Evolutionary conservation across 305 asterid species (phyloP), one percentile per base, ranked within the genome.

Genomic region (Rubia occidens): DNA sequence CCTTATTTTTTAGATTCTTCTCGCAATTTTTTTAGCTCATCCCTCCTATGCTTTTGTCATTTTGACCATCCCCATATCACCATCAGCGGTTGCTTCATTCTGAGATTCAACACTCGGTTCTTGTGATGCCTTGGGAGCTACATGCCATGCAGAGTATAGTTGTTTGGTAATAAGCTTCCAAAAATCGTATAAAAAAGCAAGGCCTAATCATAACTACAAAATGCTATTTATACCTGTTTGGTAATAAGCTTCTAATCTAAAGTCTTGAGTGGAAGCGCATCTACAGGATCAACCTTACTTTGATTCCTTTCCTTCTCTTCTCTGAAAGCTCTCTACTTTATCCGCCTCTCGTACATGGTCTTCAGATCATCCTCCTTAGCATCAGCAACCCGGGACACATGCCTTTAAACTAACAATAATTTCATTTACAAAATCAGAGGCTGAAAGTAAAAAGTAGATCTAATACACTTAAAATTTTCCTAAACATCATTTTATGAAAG

Each of bases 211-310:
- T n/a, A 66, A 45, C 43, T 18, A 58, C 54, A 39, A 29, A 26
- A 68, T 39, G 29, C 7, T 17, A 35, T 15, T 14, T 44, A 44
- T 71, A 90, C 97, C 94, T 68, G 85, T 82, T 81, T 82, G 74
- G 77, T 87, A 94, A 72, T 78, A 44, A 94, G 87, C 64, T 85
- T 21, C 37, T 96, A 96, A 65, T 85, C 95, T 68, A 82, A 68
- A 24, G 91, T 84, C 74, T 89, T 91, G 69, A 91, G 86, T 2
- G 99, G 99, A 70, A 88, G 96, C 7, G 91, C 99, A 82, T 91
- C 99, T 51, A 85, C 89, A 10, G 87, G 96, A 83, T 91, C 90
- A 64, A 94, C 93, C 78, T 89, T 96, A 75, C 81, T 70, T 2
- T 55, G 79, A 73, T 66, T 71, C 66, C 74, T 79, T 60, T 81